Evolutionary conservation across 352 stramenopile species (phyloP).

Genomic region (Globisporangium cederbergense): DNA sequence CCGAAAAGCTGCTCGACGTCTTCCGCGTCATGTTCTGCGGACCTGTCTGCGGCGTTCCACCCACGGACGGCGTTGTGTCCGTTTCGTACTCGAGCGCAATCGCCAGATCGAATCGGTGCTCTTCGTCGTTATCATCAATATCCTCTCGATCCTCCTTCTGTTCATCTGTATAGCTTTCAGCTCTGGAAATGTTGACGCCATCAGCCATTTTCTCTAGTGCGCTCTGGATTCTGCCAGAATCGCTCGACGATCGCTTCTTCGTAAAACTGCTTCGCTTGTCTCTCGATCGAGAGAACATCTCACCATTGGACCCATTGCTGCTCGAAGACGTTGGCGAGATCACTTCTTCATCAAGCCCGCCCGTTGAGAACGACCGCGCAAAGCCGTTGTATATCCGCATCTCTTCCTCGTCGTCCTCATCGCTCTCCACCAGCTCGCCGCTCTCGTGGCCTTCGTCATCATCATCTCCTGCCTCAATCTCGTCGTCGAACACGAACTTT

Average conservation of each 20-base stretch:
- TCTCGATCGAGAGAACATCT: slow-evolving; percentile 17
- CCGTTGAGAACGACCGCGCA: slow-evolving; percentile 4
- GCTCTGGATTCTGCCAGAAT: slow-evolving; percentile 19
- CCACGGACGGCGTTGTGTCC: slow-evolving; percentile 33
- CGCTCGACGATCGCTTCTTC: slow-evolving; percentile 21
- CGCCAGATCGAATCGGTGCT: slow-evolving; percentile 46
- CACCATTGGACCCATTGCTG: slow-evolving; percentile 42
- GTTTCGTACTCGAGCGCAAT: slow-evolving; percentile 68
- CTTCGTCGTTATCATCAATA: slow-evolving; percentile 20
- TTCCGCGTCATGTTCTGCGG: slow-evolving; percentile 61
- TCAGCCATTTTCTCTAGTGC: slow-evolving; percentile 20
- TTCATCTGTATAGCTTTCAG: slow-evolving; percentile 21
- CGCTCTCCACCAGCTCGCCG: slow-evolving; percentile 1
- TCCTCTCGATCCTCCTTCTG: slow-evolving; percentile 21
- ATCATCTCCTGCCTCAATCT: slow-evolving; percentile 6
- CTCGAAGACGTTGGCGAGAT: slow-evolving; percentile 58
- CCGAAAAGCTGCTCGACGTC: slow-evolving; percentile 85
- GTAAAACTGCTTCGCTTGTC: slow-evolving; percentile 7
- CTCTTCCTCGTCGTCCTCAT: not conserved
- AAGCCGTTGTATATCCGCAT: slow-evolving; percentile 16
- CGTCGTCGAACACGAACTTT: slow-evolving; percentile 19
- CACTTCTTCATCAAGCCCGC: slow-evolving; percentile 15
- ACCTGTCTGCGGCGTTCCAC: slow-evolving; percentile 19
- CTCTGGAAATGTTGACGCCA: not conserved
- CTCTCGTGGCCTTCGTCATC: slow-evolving; percentile 8